Base-by-base conservation (phyloP, 768 basidiomycete species). In the Neoboletus magnificus region DNA sequence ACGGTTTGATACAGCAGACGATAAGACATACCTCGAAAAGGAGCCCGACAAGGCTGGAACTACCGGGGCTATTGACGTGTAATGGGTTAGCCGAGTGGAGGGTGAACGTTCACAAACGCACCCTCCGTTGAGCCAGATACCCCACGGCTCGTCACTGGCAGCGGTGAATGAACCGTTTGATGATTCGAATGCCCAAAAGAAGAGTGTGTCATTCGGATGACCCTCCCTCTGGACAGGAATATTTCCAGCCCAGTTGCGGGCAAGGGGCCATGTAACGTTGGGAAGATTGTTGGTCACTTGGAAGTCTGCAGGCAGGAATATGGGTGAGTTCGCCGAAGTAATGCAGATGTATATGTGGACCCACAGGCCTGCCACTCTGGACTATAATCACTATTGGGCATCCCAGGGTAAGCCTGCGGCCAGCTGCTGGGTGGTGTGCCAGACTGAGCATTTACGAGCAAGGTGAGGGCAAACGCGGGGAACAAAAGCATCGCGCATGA, bases 41-140 rank as follows among this genome's bases (percentile, higher is more conserved):
- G 53, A 85, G 69, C 6, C 87, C 87, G 43, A 79, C 71, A 64
- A 89, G 72, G 66, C 87, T 86, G 13, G 88, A 89, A 6, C 85
- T 80, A 20, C 88, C 88, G 4, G 87, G 87, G 18, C 87, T 78
- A 50, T 23, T 33, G 49, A 35, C 32, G 9, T 0, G 20, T 5
- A 4, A 47, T n/a, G 45, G 23, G 33, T 62, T 13, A 54, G 45
- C 22, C 23, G 10, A 25, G 23, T 27, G n/a, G 2, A 22, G 30
- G 8, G 30, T 18, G 20, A 22, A 36, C 32, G 25, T 12, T 18
- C 13, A 52, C 30, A 5, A 16, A 46, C 81, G 46, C 60, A 84
- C 83, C 85, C 86, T 71, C 86, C 87, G 56, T 87, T 87, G 25
- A 89, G 66, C 86, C 86, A 89, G 40, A 89, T 83, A 4, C 80